Percentiles rank a stretch among this genome's conserved stretches.
These are phyloP conservation scores for Cladophialophora carrionii DNA, from an alignment of 2,329 filamentous ascomycete genomes.

Conservation along the genomic window DNA sequence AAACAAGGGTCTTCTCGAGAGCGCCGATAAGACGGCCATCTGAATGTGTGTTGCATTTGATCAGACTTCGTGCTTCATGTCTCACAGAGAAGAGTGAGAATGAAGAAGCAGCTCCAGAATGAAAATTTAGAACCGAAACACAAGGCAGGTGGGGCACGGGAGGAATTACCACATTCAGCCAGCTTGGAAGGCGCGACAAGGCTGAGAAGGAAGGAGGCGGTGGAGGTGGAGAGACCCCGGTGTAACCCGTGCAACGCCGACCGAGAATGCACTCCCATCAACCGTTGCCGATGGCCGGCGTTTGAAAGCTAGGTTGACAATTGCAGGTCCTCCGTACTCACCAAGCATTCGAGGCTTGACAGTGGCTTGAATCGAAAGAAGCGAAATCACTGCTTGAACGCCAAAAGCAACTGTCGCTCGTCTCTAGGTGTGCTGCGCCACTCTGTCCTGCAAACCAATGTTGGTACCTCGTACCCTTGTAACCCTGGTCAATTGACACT, in stretches of 20 bases:
- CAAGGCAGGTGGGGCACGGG: conserved; percentile 30
- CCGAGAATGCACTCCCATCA: not conserved
- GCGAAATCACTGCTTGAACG: not conserved
- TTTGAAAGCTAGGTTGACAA: not conserved
- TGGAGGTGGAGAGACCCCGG: not conserved
- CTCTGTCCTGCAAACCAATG: not conserved
- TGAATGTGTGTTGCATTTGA: not conserved
- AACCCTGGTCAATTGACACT: not conserved
- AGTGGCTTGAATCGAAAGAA: not conserved
- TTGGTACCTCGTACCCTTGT: not conserved
- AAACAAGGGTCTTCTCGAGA: conserved; percentile 20
- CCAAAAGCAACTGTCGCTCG: not conserved
- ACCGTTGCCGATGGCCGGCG: not conserved
- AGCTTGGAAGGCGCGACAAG: conserved; percentile 7
- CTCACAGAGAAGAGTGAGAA: not conserved
- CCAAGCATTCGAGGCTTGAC: not conserved
- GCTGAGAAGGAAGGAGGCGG: not conserved
- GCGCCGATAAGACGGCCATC: not conserved
- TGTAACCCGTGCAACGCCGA: not conserved
- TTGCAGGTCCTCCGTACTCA: not conserved
- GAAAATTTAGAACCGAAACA: conserved; percentile 1
- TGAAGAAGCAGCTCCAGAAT: conserved; percentile 10
- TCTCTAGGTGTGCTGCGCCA: not conserved
- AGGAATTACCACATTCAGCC: conserved; percentile 28
- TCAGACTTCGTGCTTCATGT: not conserved